phyloP scores from a whole-genome alignment of 192 early-diverging fungal species.

The Martensiomyces pterosporus region DNA sequence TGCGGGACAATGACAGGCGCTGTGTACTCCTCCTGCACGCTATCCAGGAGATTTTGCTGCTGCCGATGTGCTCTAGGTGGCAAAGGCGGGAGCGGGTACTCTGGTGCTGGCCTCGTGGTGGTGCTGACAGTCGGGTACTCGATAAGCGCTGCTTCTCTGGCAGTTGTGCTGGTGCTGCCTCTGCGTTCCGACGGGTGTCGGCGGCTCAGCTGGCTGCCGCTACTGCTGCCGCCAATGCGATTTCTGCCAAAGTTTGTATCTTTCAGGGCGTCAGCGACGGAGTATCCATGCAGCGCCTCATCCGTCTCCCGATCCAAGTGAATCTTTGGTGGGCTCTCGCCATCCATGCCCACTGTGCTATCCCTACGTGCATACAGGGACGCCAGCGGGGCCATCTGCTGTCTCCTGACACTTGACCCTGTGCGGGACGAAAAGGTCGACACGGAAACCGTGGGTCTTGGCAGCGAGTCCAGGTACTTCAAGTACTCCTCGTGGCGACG shows the following conservation, averaged over 20 bases:
- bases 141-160: slow-evolving; percentile 8
- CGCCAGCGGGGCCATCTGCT: slow-evolving; percentile 8
- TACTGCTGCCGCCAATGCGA: no score
- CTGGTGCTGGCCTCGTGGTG: no score
- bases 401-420: slow-evolving; percentile 5
- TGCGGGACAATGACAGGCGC: neutral
- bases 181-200: neutral
- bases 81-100: no score
- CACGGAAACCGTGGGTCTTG: slow-evolving; percentile 20
- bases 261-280: neutral
- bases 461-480: slow-evolving; percentile 31
- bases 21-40: no score
- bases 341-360: neutral
- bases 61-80: neutral
- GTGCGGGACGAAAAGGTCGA: slow-evolving; percentile 27
- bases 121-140: slow-evolving; percentile 17
- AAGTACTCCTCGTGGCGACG: slow-evolving; percentile 53
- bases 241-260: no score
- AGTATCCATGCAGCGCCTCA: neutral
- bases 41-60: no score
- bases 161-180: neutral
- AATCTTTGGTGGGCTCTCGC: neutral
- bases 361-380: slow-evolving; percentile 13
- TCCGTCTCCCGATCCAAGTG: neutral
- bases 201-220: no score